Conservation (phyloP, 176 grass and related monocot species). For the Eleusine indica region DNA sequence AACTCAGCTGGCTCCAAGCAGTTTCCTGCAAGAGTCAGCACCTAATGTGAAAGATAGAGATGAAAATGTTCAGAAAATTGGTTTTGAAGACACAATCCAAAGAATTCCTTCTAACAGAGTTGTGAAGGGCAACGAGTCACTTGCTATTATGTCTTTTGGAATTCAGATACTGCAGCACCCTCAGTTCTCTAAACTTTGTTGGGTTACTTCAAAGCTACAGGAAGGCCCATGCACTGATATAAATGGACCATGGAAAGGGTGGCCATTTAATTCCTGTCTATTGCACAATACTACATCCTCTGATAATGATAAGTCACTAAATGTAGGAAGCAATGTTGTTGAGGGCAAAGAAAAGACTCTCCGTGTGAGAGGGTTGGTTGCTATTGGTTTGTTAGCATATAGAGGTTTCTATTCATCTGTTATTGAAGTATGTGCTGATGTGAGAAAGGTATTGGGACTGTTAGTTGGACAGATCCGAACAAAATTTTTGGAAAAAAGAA, state of each 20-base stretch:
- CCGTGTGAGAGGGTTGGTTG: slow-evolving; percentile 74
- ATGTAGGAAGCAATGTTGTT: slow-evolving; percentile 56
- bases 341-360: slow-evolving; percentile 62
- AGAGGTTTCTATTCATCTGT: slow-evolving; percentile 77
- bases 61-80: slow-evolving; percentile 32
- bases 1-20: slow-evolving; percentile 32
- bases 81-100: slow-evolving; percentile 34
- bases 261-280: slow-evolving; percentile 97
- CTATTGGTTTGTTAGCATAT: slow-evolving; percentile 92
- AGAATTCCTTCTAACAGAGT: slow-evolving; percentile 46
- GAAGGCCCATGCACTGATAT: slow-evolving; percentile 90
- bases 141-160: slow-evolving; percentile 85
- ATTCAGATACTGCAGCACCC: slow-evolving; percentile 84
- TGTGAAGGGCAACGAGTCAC: slow-evolving; percentile 49
- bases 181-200: slow-evolving; percentile 95
- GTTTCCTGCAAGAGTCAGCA: slow-evolving; percentile 35
- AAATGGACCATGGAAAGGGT: slow-evolving; percentile 93
- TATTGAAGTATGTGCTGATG: slow-evolving; percentile 76
- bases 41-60: slow-evolving; percentile 41
- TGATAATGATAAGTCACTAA: slow-evolving; percentile 43
- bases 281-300: slow-evolving; percentile 44
- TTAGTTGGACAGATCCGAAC: slow-evolving; percentile 68
- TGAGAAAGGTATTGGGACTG: slow-evolving; percentile 91
- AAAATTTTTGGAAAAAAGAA: slow-evolving; percentile 78
- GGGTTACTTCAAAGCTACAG: slow-evolving; percentile 83